Evolutionary conservation across 768 basidiomycete genomes (phyloP).

Genomic region (Leccinum variicolor): DNA sequence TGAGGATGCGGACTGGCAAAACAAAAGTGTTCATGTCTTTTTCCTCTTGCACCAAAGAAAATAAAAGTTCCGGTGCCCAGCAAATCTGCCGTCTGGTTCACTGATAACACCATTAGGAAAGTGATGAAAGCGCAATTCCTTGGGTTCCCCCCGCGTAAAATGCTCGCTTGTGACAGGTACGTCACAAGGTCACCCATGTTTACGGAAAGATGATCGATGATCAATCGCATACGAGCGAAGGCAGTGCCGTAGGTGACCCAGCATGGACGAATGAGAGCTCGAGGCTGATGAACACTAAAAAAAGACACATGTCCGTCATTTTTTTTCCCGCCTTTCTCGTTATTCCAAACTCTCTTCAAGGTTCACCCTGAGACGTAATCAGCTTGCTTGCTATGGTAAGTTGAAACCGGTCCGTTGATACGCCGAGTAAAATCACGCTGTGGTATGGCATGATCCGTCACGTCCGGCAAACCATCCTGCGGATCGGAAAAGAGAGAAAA

Average conservation of each 20-base stretch:
- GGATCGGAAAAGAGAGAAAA: constrained; percentile 10
- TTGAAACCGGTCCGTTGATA: constrained; percentile 7
- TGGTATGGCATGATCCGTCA: not conserved
- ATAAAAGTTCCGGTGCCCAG: not conserved
- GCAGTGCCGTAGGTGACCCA: constrained; percentile 13
- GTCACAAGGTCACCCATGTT: constrained; percentile 11
- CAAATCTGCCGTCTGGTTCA: constrained; percentile 12
- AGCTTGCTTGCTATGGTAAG: constrained; percentile 4
- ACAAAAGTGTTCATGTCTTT: constrained; percentile 1
- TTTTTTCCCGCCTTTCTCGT: not conserved
- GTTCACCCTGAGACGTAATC: constrained; percentile 4
- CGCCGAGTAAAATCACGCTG: not conserved
- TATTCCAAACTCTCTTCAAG: constrained; percentile 4
- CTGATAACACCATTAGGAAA: constrained; percentile 22
- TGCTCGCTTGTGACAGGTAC: constrained; percentile 11
- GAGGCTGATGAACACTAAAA: not conserved
- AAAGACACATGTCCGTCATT: not conserved
- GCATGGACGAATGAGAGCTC: not conserved
- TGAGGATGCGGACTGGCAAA: constrained; percentile 7
- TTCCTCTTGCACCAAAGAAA: not conserved
- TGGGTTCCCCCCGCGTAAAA: constrained; percentile 6
- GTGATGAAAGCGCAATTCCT: constrained; percentile 7
- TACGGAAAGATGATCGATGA: constrained; percentile 12
- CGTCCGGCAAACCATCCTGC: not conserved
- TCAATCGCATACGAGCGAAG: constrained; percentile 9